Percentiles rank a stretch among this genome's conserved stretches.
Conservation (phyloP, 2,329 filamentous ascomycete genomes). For the Neonectria hederae region DNA sequence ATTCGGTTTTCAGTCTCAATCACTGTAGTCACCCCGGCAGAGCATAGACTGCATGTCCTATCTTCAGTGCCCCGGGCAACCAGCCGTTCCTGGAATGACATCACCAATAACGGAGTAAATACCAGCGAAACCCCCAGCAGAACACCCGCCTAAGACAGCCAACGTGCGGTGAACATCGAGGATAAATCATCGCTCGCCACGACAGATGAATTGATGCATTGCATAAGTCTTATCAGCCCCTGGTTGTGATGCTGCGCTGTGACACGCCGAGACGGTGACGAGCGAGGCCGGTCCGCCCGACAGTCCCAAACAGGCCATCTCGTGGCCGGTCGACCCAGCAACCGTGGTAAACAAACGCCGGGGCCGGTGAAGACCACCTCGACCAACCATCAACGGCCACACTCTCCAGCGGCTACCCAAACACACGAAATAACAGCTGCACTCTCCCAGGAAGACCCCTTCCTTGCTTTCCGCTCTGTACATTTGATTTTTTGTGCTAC, state of each 20-base stretch:
- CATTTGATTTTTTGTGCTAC: conserved; percentile 29
- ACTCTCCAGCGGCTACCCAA: conserved; percentile 25
- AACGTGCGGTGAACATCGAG: background rate
- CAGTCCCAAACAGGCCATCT: conserved; percentile 12
- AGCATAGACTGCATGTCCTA: conserved; percentile 11
- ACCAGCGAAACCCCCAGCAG: conserved; percentile 14
- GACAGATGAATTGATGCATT: conserved; percentile 3
- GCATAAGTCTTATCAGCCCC: conserved; percentile 12
- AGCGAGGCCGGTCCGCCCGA: background rate
- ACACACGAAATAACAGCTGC: conserved; percentile 34
- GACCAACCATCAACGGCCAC: conserved; percentile 46
- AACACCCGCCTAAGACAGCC: conserved; percentile 15
- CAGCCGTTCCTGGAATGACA: conserved; percentile 28
- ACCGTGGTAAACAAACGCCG: conserved; percentile 48
- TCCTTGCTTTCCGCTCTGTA: conserved; percentile 20
- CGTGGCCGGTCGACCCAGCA: conserved; percentile 45
- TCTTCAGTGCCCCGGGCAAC: conserved; percentile 7
- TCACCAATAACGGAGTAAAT: conserved; percentile 29
- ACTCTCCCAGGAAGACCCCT: conserved; percentile 35
- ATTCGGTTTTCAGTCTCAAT: background rate
- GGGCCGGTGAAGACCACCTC: conserved; percentile 33
- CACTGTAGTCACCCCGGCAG: conserved; percentile 2
- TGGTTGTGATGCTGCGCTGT: conserved; percentile 16
- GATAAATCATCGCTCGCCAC: conserved; percentile 11
- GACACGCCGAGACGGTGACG: background rate